phyloP scores from a whole-genome alignment of 345 rosid species.

The Salix koriyanagi region DNA sequence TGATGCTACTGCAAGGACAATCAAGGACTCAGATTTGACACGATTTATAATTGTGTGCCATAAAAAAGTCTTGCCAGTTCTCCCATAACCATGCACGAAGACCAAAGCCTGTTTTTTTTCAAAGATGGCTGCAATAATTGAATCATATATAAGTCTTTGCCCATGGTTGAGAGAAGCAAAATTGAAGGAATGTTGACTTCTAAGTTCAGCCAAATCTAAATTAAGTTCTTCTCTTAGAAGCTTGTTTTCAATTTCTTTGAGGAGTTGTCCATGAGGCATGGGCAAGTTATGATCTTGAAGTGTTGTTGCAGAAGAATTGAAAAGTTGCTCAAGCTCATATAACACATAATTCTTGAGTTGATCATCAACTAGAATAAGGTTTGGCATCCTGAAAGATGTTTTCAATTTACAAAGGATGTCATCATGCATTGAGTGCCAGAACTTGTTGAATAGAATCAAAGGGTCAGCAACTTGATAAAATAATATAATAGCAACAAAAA shows the following conservation, averaged over 20 bases:
- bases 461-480: background rate
- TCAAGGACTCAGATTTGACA: accelerated
- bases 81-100: background rate
- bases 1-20: background rate
- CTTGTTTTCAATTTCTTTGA: background rate
- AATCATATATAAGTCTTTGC: background rate
- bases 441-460: background rate
- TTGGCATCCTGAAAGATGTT: background rate
- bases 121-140: background rate
- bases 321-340: background rate
- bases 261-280: background rate
- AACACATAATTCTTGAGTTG: background rate
- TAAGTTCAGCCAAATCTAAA: background rate
- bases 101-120: background rate
- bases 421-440: background rate
- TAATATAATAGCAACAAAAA: background rate
- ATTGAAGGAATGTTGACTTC: background rate
- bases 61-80: background rate
- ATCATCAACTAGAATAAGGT: background rate
- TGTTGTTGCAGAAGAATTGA: background rate
- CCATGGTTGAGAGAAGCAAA: background rate
- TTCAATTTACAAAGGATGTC: background rate
- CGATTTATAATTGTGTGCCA: background rate
- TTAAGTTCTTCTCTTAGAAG: background rate
- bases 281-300: background rate